These are phyloP conservation scores for Lactarius psammicola DNA, from an alignment of 768 basidiomycete species.

Conservation along the genomic window DNA sequence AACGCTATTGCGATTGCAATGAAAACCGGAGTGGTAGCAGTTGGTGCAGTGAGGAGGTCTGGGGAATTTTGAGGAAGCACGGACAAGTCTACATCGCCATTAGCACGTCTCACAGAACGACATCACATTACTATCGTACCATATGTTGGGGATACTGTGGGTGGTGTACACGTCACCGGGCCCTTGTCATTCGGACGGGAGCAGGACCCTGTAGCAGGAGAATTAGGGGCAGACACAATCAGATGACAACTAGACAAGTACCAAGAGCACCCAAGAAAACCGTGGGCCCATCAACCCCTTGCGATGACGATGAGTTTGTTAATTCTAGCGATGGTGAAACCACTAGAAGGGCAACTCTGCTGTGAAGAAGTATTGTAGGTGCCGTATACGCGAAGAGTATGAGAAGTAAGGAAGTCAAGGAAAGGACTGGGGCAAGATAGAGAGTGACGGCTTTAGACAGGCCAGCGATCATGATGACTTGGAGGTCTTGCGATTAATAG, in stretches of 20 bases:
- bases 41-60: constrained; percentile 56
- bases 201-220: constrained; percentile 59
- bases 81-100: constrained; percentile 51
- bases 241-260: constrained; percentile 27
- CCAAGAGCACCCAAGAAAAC: constrained; percentile 67
- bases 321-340: constrained; percentile 56
- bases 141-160: constrained; percentile 58
- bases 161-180: constrained; percentile 51
- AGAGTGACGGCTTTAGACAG: constrained; percentile 66
- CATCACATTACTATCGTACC: constrained; percentile 44
- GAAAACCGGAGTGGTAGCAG: constrained; percentile 58
- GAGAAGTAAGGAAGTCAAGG: constrained; percentile 64
- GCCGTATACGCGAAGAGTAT: constrained; percentile 67
- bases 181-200: constrained; percentile 49
- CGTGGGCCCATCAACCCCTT: constrained; percentile 60
- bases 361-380: constrained; percentile 57
- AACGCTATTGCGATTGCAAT: constrained; percentile 59
- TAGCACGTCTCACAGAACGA: constrained; percentile 6
- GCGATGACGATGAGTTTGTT: constrained; percentile 36
- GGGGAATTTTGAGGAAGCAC: constrained; percentile 59
- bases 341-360: constrained; percentile 60
- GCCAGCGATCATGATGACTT: constrained; percentile 59
- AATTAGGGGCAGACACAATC: constrained; percentile 7
- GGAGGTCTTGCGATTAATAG: constrained; percentile 19
- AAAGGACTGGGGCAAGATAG: constrained; percentile 65